Conservation (phyloP, 1,284 basidiomycete genomes). For the Waitea zeae region DNA sequence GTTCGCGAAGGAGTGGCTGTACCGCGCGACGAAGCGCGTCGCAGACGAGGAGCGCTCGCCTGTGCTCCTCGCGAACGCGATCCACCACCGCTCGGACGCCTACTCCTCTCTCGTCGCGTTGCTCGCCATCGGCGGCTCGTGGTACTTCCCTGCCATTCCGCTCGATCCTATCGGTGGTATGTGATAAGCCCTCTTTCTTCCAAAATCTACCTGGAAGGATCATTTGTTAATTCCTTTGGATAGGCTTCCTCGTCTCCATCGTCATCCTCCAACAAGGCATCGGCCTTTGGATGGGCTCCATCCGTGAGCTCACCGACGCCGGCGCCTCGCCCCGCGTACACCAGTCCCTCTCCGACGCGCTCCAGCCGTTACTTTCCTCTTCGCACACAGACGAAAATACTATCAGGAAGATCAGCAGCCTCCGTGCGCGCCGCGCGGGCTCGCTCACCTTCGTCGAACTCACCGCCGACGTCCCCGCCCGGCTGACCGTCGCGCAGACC, state of each 20-base stretch:
- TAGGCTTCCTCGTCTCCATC: constrained; percentile 73
- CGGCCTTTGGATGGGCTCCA: constrained; percentile 50
- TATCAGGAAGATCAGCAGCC: constrained; percentile 38
- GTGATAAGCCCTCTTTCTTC: no score
- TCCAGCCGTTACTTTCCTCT: constrained; percentile 26
- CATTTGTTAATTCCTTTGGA: no score
- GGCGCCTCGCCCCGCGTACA: constrained; percentile 50
- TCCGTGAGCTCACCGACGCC: constrained; percentile 76
- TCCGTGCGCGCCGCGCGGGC: constrained; percentile 68
- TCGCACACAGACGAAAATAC: constrained; percentile 4
- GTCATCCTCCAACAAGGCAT: constrained; percentile 84
- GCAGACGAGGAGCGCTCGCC: constrained; percentile 83
- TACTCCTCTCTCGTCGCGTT: constrained; percentile 82
- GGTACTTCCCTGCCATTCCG: constrained; percentile 70
- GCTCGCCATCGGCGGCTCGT: constrained; percentile 78
- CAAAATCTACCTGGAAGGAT: constrained; percentile 5
- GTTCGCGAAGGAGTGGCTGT: constrained; percentile 84
- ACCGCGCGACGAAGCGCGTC: constrained; percentile 73
- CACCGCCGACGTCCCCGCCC: constrained; percentile 46
- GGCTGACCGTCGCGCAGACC: constrained; percentile 40
- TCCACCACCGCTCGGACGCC: constrained; percentile 91
- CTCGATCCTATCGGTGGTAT: constrained; percentile 88
- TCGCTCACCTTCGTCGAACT: constrained; percentile 62
- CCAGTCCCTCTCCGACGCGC: constrained; percentile 28
- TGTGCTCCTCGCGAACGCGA: constrained; percentile 82